phyloP scores from a whole-genome alignment of 2,329 filamentous ascomycete genomes.

The Hymenoscyphus scutula region DNA sequence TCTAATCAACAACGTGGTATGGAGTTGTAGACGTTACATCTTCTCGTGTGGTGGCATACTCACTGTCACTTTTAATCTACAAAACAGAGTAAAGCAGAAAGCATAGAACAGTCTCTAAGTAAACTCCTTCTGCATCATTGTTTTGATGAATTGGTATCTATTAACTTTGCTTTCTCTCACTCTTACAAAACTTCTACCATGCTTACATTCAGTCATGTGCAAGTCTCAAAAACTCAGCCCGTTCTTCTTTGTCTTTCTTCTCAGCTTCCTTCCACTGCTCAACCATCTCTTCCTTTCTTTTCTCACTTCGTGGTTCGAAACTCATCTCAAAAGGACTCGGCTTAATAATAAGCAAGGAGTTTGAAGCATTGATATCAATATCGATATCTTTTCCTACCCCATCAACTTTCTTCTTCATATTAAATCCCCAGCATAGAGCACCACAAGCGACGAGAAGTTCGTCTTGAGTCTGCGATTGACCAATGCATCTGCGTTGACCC shows the following conservation, averaged over 20 bases:
- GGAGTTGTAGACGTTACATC: too few species aligned
- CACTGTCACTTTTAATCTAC: too few species aligned
- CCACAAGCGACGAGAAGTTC: slow-evolving; percentile 10
- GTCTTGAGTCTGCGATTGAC: slow-evolving; percentile 8
- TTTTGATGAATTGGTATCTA: too few species aligned
- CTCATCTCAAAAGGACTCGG: slow-evolving; percentile 46
- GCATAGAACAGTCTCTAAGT: too few species aligned
- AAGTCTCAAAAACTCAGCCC: slow-evolving; percentile 31
- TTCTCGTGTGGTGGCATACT: too few species aligned
- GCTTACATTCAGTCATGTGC: too few species aligned
- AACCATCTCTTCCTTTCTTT: slow-evolving; percentile 41
- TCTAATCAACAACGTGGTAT: too few species aligned
- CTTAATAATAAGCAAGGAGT: slow-evolving; percentile 43
- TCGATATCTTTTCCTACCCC: slow-evolving; percentile 16
- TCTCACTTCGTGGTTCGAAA: slow-evolving; percentile 42
- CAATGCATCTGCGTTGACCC: slow-evolving; percentile 8
- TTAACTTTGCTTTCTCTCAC: too few species aligned
- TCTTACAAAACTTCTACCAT: background rate
- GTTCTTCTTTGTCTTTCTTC: slow-evolving; percentile 28
- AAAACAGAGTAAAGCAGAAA: too few species aligned
- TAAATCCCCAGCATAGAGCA: slow-evolving; percentile 8
- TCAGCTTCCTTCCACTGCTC: slow-evolving; percentile 34
- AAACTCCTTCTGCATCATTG: too few species aligned
- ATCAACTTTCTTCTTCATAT: slow-evolving; percentile 17
- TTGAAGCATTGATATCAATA: slow-evolving; percentile 16